Evolutionary conservation across 2,329 filamentous ascomycete genomes (phyloP).

Genomic region (Pestalotiopsis sp.): DNA sequence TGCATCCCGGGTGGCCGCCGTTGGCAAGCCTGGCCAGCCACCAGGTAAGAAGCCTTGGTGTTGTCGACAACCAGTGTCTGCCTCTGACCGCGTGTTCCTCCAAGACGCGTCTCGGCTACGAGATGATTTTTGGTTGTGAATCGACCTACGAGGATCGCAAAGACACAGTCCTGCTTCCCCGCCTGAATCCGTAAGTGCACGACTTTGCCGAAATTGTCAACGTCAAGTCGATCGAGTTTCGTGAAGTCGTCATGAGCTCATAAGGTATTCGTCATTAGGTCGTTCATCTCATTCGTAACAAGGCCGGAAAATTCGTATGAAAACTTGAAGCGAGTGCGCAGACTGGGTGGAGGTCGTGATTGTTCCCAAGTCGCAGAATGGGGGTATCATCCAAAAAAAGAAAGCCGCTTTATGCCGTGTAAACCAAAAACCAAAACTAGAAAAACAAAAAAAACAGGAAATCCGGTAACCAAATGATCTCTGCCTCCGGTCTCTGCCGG

Average conservation of each 20-base stretch:
- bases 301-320: slow-evolving; percentile 35
- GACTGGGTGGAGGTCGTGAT: slow-evolving; percentile 19
- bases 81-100: slow-evolving; percentile 28
- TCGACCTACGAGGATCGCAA: slow-evolving; percentile 24
- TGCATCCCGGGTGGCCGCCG: slow-evolving; percentile 25
- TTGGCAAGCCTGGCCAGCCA: slow-evolving; percentile 31
- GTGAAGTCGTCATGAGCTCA: background rate
- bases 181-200: slow-evolving; percentile 27
- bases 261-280: background rate
- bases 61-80: slow-evolving; percentile 32
- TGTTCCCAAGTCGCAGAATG: slow-evolving; percentile 28
- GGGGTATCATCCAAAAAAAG: slow-evolving; percentile 19
- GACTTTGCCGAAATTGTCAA: slow-evolving; percentile 29
- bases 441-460: slow-evolving; percentile 32
- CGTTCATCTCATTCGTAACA: slow-evolving; percentile 36
- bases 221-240: slow-evolving; percentile 30
- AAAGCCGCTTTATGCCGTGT: slow-evolving; percentile 23
- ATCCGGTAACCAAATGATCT: slow-evolving; percentile 45
- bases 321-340: slow-evolving; percentile 40
- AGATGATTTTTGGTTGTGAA: slow-evolving; percentile 22
- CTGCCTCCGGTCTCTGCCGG: slow-evolving; percentile 52
- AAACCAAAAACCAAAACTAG: slow-evolving; percentile 37
- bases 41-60: slow-evolving; percentile 24
- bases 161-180: slow-evolving; percentile 29
- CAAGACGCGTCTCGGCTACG: slow-evolving; percentile 28